Conservation (phyloP, 768 basidiomycete species). For the Psilocybe azurescens region DNA sequence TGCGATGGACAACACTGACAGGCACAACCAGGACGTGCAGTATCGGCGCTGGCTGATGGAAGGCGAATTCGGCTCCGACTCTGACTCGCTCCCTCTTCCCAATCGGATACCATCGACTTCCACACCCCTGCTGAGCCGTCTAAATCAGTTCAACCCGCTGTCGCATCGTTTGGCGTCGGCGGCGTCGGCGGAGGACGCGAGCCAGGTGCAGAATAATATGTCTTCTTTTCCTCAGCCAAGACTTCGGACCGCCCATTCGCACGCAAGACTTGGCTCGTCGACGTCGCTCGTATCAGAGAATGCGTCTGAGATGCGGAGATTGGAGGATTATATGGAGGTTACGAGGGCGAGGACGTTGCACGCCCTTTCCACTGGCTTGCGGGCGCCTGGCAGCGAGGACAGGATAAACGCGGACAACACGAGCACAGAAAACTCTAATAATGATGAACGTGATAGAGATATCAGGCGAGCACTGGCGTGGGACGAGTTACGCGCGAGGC, state of each 20-base stretch:
- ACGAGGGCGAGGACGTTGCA: neutral
- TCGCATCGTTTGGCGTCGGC: neutral
- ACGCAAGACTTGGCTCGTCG: conserved; percentile 24
- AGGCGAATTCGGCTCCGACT: neutral
- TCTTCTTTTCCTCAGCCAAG: neutral
- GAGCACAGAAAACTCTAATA: neutral
- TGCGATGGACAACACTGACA: neutral
- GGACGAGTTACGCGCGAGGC: neutral
- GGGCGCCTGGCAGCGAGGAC: neutral
- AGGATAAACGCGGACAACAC: neutral
- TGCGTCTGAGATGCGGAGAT: conserved; percentile 45
- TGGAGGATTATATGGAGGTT: conserved; percentile 41
- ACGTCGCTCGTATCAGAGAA: conserved; percentile 51
- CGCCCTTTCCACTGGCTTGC: neutral
- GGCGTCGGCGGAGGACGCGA: neutral
- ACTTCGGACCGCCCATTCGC: conserved; percentile 7
- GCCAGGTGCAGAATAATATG: neutral
- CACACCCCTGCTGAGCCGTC: neutral
- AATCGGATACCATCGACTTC: neutral
- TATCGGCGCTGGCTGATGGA: neutral
- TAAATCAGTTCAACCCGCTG: neutral
- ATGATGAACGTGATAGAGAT: neutral
- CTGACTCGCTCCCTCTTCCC: neutral
- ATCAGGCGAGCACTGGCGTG: neutral
- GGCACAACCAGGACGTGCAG: neutral